Evolutionary conservation across 176 grass and related monocot genomes (phyloP).

Genomic region (Avena atlantica): DNA sequence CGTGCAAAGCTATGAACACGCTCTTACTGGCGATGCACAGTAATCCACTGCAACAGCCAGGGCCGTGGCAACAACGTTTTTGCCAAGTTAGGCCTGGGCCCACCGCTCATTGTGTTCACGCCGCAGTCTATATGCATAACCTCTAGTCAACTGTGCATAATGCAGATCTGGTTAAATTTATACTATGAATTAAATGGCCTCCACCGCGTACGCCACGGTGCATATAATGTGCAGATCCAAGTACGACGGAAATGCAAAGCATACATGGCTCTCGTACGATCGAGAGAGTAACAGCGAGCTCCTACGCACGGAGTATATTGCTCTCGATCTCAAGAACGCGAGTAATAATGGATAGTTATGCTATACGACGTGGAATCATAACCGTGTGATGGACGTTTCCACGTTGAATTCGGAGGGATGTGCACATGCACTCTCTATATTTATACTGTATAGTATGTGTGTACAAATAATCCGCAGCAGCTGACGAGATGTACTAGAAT

Average conservation of each 20-base stretch:
- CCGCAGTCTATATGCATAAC: background rate
- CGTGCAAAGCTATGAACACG: background rate
- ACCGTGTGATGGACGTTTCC: background rate
- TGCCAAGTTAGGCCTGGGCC: background rate
- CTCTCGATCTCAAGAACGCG: background rate
- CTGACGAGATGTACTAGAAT: background rate
- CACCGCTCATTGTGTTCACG: background rate
- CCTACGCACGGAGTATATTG: background rate
- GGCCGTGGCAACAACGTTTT: background rate
- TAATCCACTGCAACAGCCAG: too few species aligned
- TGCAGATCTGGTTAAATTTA: background rate
- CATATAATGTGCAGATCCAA: constrained; percentile 14
- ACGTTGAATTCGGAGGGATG: background rate
- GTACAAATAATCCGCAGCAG: background rate
- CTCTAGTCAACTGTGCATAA: background rate
- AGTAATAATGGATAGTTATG: background rate
- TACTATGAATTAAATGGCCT: background rate
- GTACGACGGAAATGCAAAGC: background rate
- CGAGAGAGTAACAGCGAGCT: background rate
- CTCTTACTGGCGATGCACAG: background rate
- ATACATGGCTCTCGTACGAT: background rate
- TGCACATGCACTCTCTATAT: background rate
- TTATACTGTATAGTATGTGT: too few species aligned
- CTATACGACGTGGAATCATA: background rate
- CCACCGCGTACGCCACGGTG: background rate